phyloP scores from a whole-genome alignment of 768 basidiomycete species.

The Chiua virens region DNA sequence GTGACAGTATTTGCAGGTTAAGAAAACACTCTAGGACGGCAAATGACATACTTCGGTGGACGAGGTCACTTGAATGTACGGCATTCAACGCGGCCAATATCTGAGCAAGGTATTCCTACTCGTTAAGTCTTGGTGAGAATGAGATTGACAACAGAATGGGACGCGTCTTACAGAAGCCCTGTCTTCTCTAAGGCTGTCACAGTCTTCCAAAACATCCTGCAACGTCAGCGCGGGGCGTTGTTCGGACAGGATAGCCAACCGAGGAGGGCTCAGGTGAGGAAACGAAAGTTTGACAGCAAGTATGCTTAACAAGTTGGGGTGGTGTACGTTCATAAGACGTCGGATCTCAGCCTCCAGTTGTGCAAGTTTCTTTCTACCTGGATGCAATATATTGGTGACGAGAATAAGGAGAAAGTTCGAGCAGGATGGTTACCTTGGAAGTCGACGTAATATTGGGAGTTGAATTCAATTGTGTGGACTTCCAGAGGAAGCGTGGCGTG shows the following conservation, averaged over 20 bases:
- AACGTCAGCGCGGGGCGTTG: conserved; percentile 65
- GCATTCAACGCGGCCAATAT: conserved; percentile 69
- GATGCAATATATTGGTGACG: not conserved
- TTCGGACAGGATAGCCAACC: conserved; percentile 69
- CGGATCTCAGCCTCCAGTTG: conserved; percentile 67
- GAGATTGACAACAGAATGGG: not conserved
- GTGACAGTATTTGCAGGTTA: not conserved
- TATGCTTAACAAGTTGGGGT: conserved; percentile 64
- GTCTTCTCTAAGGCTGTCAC: conserved; percentile 69
- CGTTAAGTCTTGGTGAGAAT: not conserved
- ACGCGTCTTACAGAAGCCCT: conserved; percentile 55
- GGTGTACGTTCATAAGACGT: conserved; percentile 55
- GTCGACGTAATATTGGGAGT: conserved; percentile 65
- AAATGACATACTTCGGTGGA: conserved; percentile 62
- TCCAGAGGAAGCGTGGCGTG: conserved; percentile 62
- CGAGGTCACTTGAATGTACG: conserved; percentile 60
- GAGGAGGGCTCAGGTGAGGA: conserved; percentile 50
- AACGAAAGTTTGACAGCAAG: conserved; percentile 65
- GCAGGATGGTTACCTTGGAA: conserved; percentile 53
- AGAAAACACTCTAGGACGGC: not conserved
- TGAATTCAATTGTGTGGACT: conserved; percentile 64
- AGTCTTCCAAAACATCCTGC: conserved; percentile 74
- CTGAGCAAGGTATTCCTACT: conserved; percentile 73
- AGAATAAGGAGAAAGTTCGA: not conserved
- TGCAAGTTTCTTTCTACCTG: conserved; percentile 68